phyloP scores from a whole-genome alignment of 176 grass and related monocot genomes.

The Thalia dealbata region DNA sequence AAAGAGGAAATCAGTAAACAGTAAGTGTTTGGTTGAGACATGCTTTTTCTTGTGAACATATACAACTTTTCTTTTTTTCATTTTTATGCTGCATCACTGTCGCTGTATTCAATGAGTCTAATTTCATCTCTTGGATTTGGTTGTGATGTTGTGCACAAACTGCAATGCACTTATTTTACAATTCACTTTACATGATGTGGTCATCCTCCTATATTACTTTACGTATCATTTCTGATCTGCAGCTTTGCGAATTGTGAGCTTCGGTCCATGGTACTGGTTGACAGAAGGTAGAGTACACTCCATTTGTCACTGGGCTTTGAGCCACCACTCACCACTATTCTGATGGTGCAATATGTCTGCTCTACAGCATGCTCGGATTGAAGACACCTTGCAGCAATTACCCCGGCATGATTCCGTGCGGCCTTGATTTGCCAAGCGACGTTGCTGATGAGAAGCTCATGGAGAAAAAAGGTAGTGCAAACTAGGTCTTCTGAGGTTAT shows the following conservation, averaged over 20 bases:
- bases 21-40: slow-evolving; percentile 28
- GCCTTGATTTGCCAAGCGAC: slow-evolving; percentile 45
- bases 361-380: slow-evolving; percentile 42
- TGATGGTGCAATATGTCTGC: neutral
- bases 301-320: neutral
- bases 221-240: slow-evolving; percentile 5
- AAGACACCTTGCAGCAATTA: slow-evolving; percentile 33
- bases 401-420: slow-evolving; percentile 41
- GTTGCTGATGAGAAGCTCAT: slow-evolving; percentile 20
- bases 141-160: too few relatives aligned
- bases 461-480: slow-evolving; percentile 19
- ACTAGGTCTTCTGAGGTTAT: slow-evolving; percentile 1
- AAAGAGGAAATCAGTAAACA: slow-evolving; percentile 43
- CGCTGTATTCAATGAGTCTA: neutral
- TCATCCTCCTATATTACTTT: neutral
- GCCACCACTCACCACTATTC: neutral
- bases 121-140: neutral
- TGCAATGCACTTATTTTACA: neutral
- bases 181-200: neutral
- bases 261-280: slow-evolving; percentile 60
- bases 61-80: too few relatives aligned
- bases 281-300: slow-evolving; percentile 41
- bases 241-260: slow-evolving; percentile 89
- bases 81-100: too few relatives aligned
- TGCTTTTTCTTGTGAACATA: neutral